Evolutionary conservation across 2,329 filamentous ascomycete species (phyloP), one percentile per base, ranked within the genome.

Genomic region (Samsoniella hepiali): DNA sequence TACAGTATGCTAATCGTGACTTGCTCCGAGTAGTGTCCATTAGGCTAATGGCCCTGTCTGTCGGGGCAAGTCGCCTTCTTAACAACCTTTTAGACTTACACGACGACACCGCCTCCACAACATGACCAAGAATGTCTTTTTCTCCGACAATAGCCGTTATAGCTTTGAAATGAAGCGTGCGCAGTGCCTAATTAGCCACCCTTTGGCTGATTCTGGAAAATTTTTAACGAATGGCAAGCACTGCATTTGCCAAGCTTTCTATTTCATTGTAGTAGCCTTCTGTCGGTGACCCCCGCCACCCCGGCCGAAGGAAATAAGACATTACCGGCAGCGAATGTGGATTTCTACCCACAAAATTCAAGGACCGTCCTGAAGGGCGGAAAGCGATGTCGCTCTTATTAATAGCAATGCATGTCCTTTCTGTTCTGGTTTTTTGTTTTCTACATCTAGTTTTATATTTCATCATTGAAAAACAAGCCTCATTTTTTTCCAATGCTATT

Each of bases 311-410:
- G 32, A 40, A 44, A 50, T 38, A 49, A 38, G 56, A 49, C 22
- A 31, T 32, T 38, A 27, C 29, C 22, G 5, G 29, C 11, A 44
- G 38, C n/a, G 38, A 38, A 15, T 22, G 29, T 51, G 8, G 29
- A 34, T 22, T 22, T 22, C 34, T 58, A 49, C 44, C 45, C 45
- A 50, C 42, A 58, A 22, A 38, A 50, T 40, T 13, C 8, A 40
- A 36, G 36, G 22, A 29, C 51, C 22, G 49, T 29, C 5, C 34
- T 38, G 8, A 27, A 58, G 56, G 22, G 44, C 56, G 55, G 50
- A 49, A 3, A 4, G 44, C 56, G 56, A 58, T 58, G 42, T 50
- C 56, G 56, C 44, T 50, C 56, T 50, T 27, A 36, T 45, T 15
- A 34, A 27, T 34, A 45, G 40, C 17, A 10, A 22, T 22, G 17